Percentiles rank a stretch among this genome's conserved stretches.
Conservation (phyloP, 2,329 filamentous ascomycete genomes). For the Alternaria brassicae region DNA sequence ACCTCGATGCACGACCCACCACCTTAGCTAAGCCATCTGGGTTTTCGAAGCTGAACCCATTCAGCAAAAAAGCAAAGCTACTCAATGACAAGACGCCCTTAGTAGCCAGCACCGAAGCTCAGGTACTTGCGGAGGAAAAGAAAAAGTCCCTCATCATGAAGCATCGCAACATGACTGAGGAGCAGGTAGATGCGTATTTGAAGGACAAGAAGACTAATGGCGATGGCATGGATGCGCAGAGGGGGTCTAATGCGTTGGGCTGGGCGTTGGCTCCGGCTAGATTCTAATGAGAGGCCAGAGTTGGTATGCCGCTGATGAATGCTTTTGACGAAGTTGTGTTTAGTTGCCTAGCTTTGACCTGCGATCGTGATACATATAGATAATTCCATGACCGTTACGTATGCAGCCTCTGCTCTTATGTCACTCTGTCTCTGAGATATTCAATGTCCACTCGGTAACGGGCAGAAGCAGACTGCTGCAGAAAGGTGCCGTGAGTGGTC, state of each 20-base stretch:
- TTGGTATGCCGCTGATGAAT: no score
- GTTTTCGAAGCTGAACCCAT: neutral
- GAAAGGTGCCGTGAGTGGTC: neutral
- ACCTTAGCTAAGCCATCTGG: neutral
- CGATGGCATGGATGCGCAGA: slow-evolving; percentile 1
- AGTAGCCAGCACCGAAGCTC: neutral
- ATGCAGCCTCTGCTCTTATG: neutral
- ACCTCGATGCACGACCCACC: neutral
- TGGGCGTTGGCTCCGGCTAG: slow-evolving; percentile 4
- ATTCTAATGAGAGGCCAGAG: neutral
- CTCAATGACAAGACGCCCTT: neutral
- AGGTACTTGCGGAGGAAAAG: neutral
- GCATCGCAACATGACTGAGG: slow-evolving; percentile 11
- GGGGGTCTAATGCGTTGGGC: neutral
- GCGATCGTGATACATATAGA: neutral
- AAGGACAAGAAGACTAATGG: neutral
- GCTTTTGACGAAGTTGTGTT: no score
- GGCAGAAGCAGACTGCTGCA: neutral
- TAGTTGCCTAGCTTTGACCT: no score
- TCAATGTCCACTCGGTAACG: neutral
- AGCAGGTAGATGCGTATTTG: slow-evolving; percentile 8
- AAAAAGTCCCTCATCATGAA: slow-evolving; percentile 11
- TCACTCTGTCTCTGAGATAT: neutral
- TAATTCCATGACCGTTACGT: neutral
- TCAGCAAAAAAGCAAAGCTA: neutral